Percentiles rank a stretch among this genome's conserved stretches.
phyloP scores from a whole-genome alignment of 108 stramenopile genomes.

The Skeletonema marinoi region DNA sequence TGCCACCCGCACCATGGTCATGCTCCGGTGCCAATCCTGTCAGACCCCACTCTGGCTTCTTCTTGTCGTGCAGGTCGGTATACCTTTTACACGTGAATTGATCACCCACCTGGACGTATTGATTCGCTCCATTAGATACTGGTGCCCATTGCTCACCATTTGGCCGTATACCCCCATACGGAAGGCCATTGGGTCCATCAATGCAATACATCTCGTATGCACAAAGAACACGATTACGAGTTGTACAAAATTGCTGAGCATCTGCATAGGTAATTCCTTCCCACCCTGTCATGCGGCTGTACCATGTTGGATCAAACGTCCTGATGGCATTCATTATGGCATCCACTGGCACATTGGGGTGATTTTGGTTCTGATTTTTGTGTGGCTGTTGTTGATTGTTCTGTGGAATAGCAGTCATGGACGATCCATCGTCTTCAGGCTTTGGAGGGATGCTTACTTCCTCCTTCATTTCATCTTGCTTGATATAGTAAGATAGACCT shows the following conservation, averaged over 20 bases:
- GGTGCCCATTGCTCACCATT: constrained; percentile 34
- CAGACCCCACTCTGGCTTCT: constrained; percentile 35
- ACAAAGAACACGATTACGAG: constrained; percentile 7
- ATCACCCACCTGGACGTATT: constrained; percentile 17
- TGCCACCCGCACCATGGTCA: constrained; percentile 45
- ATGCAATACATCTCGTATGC: constrained; percentile 7
- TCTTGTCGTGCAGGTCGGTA: constrained; percentile 17
- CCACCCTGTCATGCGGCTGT: constrained; percentile 10
- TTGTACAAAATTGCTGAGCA: constrained; percentile 9
- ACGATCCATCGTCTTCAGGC: background rate
- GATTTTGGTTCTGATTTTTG: background rate
- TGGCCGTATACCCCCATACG: constrained; percentile 18
- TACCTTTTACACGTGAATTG: background rate
- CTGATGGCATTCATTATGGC: background rate
- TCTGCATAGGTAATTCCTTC: constrained; percentile 17
- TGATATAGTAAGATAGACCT: background rate
- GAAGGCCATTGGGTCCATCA: background rate
- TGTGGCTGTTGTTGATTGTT: background rate
- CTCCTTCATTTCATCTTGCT: background rate
- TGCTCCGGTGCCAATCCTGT: constrained; percentile 18
- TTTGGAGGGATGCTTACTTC: background rate
- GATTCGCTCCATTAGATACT: constrained; percentile 15
- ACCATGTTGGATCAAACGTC: constrained; percentile 25
- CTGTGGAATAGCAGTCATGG: background rate
- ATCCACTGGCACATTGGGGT: background rate